Evolutionary conservation across 176 grass and related monocot species (phyloP), one percentile per base, ranked within the genome.

Genomic region (Typha latifolia): DNA sequence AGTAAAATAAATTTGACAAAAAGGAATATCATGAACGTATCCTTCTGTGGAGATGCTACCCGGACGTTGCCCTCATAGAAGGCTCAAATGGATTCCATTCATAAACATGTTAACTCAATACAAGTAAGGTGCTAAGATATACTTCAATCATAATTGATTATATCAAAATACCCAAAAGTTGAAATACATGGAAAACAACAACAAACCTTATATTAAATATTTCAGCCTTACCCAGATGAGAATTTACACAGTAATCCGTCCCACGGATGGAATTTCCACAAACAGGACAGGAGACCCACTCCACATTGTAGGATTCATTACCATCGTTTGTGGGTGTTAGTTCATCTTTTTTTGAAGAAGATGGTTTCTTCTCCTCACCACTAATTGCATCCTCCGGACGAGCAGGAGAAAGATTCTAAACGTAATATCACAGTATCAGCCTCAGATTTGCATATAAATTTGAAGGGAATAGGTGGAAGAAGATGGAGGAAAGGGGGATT

Each of bases 211-310:
- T 5, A 11, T 14, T 9, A 24, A 21, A 48, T 16, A 62, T 18
- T 9, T n/a, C 32, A 43, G 69, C 81, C 34, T 32, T 15, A 93
- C 94, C 94, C n/a, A 90, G 80, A 78, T 93, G 86, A 3, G 78
- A 67, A 49, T 93, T 99, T 43, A 99, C 74, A 48, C 56, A 69
- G 86, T 85, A 87, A 55, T 85, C 86, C 0, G 76, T 85, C 48
- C 83, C 86, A 4, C 52, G 78, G 76, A 99, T 87, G 20, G 76
- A 81, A 61, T 79, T 80, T 71, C 81, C 86, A 73, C 94, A 93
- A 51, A 90, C 83, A 7, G 89, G 86, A 76, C 94, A 99, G 7
- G 64, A 49, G 59, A 99, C 86, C 83, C 66, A 72, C 53, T 81
- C 94, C 61, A 27, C 37, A 6, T 74, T 77, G 43, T 4, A 27